Conservation (phyloP, 768 basidiomycete species). For the Hydnomerulius pinastri region DNA sequence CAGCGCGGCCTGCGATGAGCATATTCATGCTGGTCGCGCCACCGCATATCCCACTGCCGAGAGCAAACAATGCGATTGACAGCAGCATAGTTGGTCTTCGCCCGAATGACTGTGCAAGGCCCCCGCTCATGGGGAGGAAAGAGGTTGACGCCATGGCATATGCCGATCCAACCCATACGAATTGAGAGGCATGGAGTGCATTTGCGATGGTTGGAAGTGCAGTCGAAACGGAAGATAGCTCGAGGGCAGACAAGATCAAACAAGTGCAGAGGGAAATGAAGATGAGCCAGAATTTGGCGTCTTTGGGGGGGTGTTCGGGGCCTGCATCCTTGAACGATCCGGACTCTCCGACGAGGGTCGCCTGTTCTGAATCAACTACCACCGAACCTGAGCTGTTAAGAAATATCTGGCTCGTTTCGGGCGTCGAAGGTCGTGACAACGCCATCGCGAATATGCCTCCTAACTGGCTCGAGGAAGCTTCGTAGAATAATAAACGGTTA, state of each 20-base stretch:
- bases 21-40: constrained; percentile 41
- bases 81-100: constrained; percentile 34
- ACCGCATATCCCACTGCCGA: constrained; percentile 47
- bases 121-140: constrained; percentile 41
- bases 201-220: constrained; percentile 45
- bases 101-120: constrained; percentile 43
- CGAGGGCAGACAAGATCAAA: constrained; percentile 35
- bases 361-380: too few relatives aligned
- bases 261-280: constrained; percentile 29
- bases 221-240: constrained; percentile 35
- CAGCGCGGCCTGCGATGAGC: constrained; percentile 43
- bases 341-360: too few relatives aligned
- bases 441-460: too few relatives aligned
- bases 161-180: constrained; percentile 47
- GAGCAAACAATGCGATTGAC: constrained; percentile 36
- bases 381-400: too few relatives aligned
- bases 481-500: too few relatives aligned
- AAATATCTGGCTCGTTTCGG: too few relatives aligned
- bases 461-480: too few relatives aligned
- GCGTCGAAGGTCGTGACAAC: too few relatives aligned
- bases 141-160: constrained; percentile 45
- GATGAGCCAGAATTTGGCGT: constrained; percentile 33
- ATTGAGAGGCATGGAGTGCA: constrained; percentile 38
- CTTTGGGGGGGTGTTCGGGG: too few relatives aligned
- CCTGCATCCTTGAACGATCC: too few relatives aligned